Base-by-base conservation (phyloP, 306 rosid species). In the Malus fusca region DNA sequence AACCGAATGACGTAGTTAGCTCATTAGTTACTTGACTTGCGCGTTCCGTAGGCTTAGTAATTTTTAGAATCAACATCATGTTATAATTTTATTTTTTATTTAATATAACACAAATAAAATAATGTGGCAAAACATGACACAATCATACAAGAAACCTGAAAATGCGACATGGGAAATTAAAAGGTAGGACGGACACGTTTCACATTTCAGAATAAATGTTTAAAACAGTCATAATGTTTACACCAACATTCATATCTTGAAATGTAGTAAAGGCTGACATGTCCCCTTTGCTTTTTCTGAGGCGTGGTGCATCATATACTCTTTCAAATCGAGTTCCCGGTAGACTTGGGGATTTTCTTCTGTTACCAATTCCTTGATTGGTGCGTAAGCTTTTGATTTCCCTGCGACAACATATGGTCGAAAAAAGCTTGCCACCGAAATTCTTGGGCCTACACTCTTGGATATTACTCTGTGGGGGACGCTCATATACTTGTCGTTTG, bases 331-430 rank as follows among this genome's bases (percentile, higher is more conserved):
- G 7, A 71, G 74, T 18, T 75, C 88, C 60, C 55, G 77, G 40
- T 85, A 91, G 40, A 79, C 64, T 5, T 88, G 78, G 28, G 88
- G 87, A 28, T 81, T 79, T 51, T 85, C 80, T 79, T 89, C 90
- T 1, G 88, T 85, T 70, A 84, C 12, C 33, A 90, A 69, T 65
- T 90, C 88, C 74, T 90, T 82, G 26, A 88, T 85, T 4, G 93
- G 96, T 71, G 89, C 85, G 69, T 82, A 88, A 28, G 68, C 31
- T 77, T 52, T 86, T 1, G 73, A 28, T 26, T 77, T 48, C 67
- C 71, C 22, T 15, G 63, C 6, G 21, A 21, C 11, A 8, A 0
- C 64, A n/a, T 35, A 48, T 5, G 75, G 64, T 5, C 53, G 15
- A 71, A 76, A 85, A 37, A 73, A 66, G 23, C 60, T 8, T 11